phyloP scores from a whole-genome alignment of 192 early-diverging fungal genomes.

The Backusella australiensis region DNA sequence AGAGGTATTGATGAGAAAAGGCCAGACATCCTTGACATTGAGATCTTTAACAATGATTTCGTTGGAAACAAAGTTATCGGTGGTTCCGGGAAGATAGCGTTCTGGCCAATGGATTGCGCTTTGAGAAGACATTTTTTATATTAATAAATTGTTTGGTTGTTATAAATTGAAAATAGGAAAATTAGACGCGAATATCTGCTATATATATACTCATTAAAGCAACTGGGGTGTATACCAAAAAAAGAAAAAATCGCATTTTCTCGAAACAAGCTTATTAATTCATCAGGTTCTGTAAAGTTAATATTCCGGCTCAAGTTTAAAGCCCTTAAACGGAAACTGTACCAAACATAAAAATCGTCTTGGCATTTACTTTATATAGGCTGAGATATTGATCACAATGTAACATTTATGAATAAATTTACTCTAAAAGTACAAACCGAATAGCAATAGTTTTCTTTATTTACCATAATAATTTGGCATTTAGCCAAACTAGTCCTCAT shows the following conservation, averaged over 20 bases:
- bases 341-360: no score
- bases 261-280: background rate
- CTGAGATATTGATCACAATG: no score
- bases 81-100: background rate
- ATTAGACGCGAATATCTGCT: background rate
- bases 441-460: no score
- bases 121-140: slow-evolving; percentile 6
- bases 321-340: no score
- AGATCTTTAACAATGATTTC: slow-evolving; percentile 2
- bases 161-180: background rate
- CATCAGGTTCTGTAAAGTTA: background rate
- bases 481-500: no score
- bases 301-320: background rate
- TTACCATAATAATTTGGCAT: no score
- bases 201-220: background rate
- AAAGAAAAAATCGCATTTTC: background rate
- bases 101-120: slow-evolving; percentile 5
- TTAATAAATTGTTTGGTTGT: background rate
- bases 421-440: no score
- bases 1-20: background rate
- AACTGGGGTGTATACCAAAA: background rate
- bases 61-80: slow-evolving; percentile 8
- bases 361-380: no score
- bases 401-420: no score
- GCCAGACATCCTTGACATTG: slow-evolving; percentile 2